phyloP scores from a whole-genome alignment of 371 early-diverging fungal genomes.

The Batkoa obscura region DNA sequence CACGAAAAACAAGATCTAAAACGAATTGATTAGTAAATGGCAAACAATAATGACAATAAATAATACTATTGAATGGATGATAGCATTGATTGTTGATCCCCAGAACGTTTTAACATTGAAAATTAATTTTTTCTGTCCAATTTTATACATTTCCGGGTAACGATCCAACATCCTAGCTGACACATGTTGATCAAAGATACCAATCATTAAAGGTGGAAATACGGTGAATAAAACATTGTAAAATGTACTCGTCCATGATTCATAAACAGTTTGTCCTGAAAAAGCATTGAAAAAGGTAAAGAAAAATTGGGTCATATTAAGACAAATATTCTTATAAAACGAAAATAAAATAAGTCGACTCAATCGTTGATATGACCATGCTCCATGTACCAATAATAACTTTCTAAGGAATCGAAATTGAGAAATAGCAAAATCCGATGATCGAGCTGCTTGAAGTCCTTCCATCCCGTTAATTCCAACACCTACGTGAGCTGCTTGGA shows the following conservation, averaged over 20 bases:
- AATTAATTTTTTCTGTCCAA: constrained; percentile 76
- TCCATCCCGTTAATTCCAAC: constrained; percentile 96
- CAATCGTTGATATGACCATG: constrained; percentile 82
- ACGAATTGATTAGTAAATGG: too few species aligned
- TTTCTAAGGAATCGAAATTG: constrained; percentile 82
- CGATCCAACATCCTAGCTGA: constrained; percentile 80
- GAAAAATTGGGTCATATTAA: constrained; percentile 96
- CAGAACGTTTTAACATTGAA: constrained; percentile 87
- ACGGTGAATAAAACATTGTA: constrained; percentile 84
- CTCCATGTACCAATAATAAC: constrained; percentile 79
- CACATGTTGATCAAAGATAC: constrained; percentile 86
- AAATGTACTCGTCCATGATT: constrained; percentile 81
- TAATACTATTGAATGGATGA: constrained; percentile 65
- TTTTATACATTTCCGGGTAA: constrained; percentile 91
- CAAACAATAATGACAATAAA: constrained; percentile 11
- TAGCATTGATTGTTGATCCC: constrained; percentile 87
- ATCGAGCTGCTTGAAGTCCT: constrained; percentile 90
- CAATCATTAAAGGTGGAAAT: constrained; percentile 72
- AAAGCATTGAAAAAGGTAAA: constrained; percentile 79
- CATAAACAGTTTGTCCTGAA: constrained; percentile 81
- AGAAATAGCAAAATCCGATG: constrained; percentile 90
- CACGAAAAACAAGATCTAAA: too few species aligned
- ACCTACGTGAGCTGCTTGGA: constrained; percentile 90
- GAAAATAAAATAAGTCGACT: constrained; percentile 73
- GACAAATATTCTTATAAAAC: constrained; percentile 91